Evolutionary conservation across 495 filamentous ascomycete genomes (phyloP).

Genomic region (Stereocaulon alpinum): DNA sequence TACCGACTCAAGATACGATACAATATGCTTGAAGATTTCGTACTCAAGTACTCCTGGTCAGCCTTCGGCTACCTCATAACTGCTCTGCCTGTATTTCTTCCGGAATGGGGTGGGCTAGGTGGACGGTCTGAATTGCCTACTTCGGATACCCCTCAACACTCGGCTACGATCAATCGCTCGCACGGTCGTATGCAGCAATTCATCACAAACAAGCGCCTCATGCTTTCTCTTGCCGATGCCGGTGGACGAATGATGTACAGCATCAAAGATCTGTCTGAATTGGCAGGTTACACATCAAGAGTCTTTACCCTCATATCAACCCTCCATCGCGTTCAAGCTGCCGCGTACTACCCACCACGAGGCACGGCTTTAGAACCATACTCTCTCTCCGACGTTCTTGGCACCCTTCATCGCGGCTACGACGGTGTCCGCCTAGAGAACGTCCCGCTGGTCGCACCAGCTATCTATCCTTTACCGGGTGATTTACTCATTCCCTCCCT

Average conservation of each 20-base stretch:
- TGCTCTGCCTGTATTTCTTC: conserved; percentile 87
- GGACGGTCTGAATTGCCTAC: conserved; percentile 52
- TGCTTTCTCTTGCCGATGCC: conserved; percentile 95
- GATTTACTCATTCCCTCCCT: conserved; percentile 84
- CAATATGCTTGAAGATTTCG: conserved; percentile 97
- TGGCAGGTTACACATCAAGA: conserved; percentile 91
- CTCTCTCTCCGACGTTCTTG: conserved; percentile 82
- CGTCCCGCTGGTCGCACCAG: conserved; percentile 84
- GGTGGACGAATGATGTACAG: conserved; percentile 98
- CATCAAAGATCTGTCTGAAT: conserved; percentile 90
- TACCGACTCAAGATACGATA: conserved; percentile 95
- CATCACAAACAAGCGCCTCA: conserved; percentile 96
- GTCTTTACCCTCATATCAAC: conserved; percentile 93
- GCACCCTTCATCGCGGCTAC: conserved; percentile 85
- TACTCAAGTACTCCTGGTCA: conserved; percentile 97
- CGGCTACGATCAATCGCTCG: conserved; percentile 47
- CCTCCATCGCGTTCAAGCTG: conserved; percentile 85
- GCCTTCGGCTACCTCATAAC: conserved; percentile 92
- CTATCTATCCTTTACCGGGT: conserved; percentile 66
- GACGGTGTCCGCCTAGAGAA: conserved; percentile 90
- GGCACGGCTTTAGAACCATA: conserved; percentile 66
- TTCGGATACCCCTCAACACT: conserved; percentile 21
- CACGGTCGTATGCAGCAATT: conserved; percentile 93
- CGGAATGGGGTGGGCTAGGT: conserved; percentile 81
- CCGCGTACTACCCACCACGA: conserved; percentile 65